Evolutionary conservation across 768 basidiomycete genomes (phyloP).

Genomic region (Lyophyllum shimeji): DNA sequence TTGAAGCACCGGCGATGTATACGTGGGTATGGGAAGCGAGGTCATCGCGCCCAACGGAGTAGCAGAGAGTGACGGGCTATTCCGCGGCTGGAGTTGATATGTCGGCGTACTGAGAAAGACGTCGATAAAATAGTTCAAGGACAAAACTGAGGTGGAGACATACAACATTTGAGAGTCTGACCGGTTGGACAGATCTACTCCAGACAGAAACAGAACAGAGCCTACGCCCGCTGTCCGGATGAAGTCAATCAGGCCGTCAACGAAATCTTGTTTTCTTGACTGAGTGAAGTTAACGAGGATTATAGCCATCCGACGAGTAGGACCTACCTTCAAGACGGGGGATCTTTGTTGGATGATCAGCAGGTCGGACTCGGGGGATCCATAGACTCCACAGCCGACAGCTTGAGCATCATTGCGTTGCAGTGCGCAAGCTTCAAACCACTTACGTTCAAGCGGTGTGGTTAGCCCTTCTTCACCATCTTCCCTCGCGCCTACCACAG

Average conservation of each 20-base stretch:
- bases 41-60: conserved; percentile 44
- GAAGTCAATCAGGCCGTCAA: conserved; percentile 56
- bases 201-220: conserved; percentile 64
- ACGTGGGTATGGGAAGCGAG: conserved; percentile 50
- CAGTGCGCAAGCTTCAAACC: neutral
- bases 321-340: conserved; percentile 68
- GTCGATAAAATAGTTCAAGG: neutral
- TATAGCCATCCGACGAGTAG: neutral
- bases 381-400: conserved; percentile 54
- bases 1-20: conserved; percentile 48
- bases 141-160: conserved; percentile 20
- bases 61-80: conserved; percentile 41
- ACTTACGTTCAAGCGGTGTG: conserved; percentile 74
- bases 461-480: conserved; percentile 60
- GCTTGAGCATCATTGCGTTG: conserved; percentile 1
- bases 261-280: conserved; percentile 70
- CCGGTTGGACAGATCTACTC: conserved; percentile 73
- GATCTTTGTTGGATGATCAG: conserved; percentile 77
- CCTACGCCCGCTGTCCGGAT: conserved; percentile 47
- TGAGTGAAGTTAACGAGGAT: conserved; percentile 24
- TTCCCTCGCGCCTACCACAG: conserved; percentile 74
- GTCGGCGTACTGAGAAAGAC: conserved; percentile 55
- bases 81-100: conserved; percentile 50
- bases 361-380: conserved; percentile 46
- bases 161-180: conserved; percentile 80